These are phyloP conservation scores for Entonaema liquescens DNA, from an alignment of 495 filamentous ascomycete species.

Conservation along the genomic window DNA sequence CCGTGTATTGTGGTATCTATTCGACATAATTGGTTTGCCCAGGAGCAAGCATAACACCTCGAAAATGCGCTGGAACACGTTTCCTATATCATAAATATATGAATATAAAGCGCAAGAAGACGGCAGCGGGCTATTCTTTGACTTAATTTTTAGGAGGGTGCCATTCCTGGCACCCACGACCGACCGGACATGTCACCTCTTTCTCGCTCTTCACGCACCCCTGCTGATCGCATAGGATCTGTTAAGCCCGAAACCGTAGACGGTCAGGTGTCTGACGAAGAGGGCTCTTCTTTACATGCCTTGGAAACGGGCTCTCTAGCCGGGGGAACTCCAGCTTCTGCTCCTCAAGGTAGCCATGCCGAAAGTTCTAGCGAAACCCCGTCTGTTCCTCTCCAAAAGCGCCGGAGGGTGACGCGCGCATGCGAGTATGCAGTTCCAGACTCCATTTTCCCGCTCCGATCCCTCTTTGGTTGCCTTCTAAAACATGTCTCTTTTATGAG, in stretches of 20 bases:
- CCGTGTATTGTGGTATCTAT: not conserved
- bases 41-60: slow-evolving; percentile 12
- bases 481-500: not conserved
- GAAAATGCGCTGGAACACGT: slow-evolving; percentile 34
- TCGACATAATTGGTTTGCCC: slow-evolving; percentile 10
- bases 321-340: slow-evolving; percentile 34
- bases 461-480: not conserved
- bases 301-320: slow-evolving; percentile 29
- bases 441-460: slow-evolving; percentile 1
- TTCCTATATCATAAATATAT: slow-evolving; percentile 24
- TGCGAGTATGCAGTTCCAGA: slow-evolving; percentile 66
- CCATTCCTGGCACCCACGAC: slow-evolving; percentile 26
- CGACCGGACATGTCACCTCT: slow-evolving; percentile 43
- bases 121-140: slow-evolving; percentile 21
- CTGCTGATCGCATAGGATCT: slow-evolving; percentile 38
- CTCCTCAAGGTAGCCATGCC: slow-evolving; percentile 26
- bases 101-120: slow-evolving; percentile 33
- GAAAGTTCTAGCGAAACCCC: slow-evolving; percentile 45
- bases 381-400: slow-evolving; percentile 77
- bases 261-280: slow-evolving; percentile 31
- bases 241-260: slow-evolving; percentile 36
- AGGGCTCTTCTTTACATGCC: slow-evolving; percentile 28
- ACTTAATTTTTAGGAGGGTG: slow-evolving; percentile 19
- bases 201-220: slow-evolving; percentile 44
- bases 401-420: slow-evolving; percentile 86